phyloP scores from a whole-genome alignment of 257 asterid genomes.

The Capsicum chinense region DNA sequence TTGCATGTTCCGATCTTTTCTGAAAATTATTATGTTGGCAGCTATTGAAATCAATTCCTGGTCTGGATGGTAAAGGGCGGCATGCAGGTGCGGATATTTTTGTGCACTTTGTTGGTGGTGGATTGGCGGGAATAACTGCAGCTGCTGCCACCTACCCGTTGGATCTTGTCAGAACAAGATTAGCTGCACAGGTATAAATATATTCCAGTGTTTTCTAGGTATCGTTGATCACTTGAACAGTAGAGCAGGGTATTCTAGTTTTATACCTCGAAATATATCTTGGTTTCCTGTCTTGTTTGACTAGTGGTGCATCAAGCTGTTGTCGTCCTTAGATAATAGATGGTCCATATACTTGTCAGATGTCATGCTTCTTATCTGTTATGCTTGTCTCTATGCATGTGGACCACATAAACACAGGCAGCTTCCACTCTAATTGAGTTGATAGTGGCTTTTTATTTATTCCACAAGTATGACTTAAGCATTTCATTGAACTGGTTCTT shows the following conservation, averaged over 20 bases:
- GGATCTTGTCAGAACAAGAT: conserved; percentile 92
- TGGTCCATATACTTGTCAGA: background rate
- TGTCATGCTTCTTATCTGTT: background rate
- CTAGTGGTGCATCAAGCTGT: background rate
- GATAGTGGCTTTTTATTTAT: background rate
- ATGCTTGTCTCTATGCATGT: background rate
- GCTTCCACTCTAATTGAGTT: background rate
- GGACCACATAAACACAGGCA: background rate
- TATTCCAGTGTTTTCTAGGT: background rate
- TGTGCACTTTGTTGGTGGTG: conserved; percentile 89
- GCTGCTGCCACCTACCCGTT: conserved; percentile 91
- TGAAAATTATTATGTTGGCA: conserved; percentile 39
- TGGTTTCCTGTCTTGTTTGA: background rate
- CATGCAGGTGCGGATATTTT: conserved; percentile 51
- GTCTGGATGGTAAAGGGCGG: conserved; percentile 52
- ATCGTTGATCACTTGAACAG: background rate
- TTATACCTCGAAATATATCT: background rate
- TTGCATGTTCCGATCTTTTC: background rate
- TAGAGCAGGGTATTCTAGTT: background rate
- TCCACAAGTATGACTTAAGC: background rate
- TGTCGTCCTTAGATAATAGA: background rate
- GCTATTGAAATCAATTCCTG: conserved; percentile 71
- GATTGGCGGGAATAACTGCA: conserved; percentile 88
- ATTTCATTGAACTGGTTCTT: background rate
- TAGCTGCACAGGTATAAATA: conserved; percentile 80